A percentile compares a stretch with the other conserved stretches of the same genome.
phyloP scores from a whole-genome alignment of 1,139 yeast species.

The Sugiyamaella japonica region DNA sequence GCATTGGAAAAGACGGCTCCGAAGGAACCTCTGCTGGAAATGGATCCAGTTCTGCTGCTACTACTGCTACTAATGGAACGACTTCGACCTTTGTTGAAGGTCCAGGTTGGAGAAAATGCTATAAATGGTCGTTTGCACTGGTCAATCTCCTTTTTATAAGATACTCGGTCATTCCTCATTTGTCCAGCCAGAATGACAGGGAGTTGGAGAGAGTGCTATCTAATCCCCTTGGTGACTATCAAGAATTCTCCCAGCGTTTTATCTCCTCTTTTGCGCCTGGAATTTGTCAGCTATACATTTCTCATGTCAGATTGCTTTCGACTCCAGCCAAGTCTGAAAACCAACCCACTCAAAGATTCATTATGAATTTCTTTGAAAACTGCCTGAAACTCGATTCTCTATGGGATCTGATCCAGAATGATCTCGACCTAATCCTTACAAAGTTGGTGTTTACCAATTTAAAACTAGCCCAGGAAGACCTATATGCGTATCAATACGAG shows the following conservation, averaged over 20 bases:
- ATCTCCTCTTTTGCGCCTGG: slow-evolving; percentile 21
- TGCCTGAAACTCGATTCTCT: slow-evolving; percentile 17
- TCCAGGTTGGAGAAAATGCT: slow-evolving; percentile 21
- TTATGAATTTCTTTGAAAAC: slow-evolving; percentile 21
- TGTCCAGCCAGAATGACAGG: neutral
- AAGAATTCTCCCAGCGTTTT: slow-evolving; percentile 19
- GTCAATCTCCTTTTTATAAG: slow-evolving; percentile 23
- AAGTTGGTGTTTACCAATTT: slow-evolving; percentile 14
- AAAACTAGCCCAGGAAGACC: slow-evolving; percentile 18
- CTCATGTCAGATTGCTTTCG: neutral
- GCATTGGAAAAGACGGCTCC: neutral
- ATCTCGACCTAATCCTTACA: slow-evolving; percentile 17
- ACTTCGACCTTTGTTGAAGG: neutral
- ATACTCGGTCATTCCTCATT: slow-evolving; percentile 17
- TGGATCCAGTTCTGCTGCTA: neutral
- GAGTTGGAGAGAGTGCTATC: neutral
- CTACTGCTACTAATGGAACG: neutral
- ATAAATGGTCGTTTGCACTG: slow-evolving; percentile 26
- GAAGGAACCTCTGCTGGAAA: no score
- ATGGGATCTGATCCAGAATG: slow-evolving; percentile 12
- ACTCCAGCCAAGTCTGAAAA: neutral
- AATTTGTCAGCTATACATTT: slow-evolving; percentile 20
- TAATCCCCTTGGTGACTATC: slow-evolving; percentile 11
- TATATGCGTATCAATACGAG: slow-evolving; percentile 21
- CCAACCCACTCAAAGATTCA: slow-evolving; percentile 6